phyloP scores from a whole-genome alignment of 1,284 basidiomycete genomes.

The Neonothopanus nambi region DNA sequence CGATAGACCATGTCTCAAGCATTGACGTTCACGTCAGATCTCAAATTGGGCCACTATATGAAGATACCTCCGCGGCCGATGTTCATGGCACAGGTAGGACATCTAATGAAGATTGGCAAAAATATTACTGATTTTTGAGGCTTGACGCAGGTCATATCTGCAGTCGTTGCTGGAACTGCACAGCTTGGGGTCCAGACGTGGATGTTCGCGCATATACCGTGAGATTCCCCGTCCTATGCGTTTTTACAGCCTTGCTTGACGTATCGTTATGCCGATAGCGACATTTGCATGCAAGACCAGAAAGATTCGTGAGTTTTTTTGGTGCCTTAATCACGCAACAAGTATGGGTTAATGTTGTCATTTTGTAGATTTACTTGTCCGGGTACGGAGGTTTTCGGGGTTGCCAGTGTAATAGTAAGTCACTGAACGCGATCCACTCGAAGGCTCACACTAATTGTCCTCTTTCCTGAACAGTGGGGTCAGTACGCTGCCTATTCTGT shows the following conservation, averaged over 20 bases:
- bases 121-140: slow-evolving; percentile 7
- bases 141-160: slow-evolving; percentile 45
- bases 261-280: no score
- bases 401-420: slow-evolving; percentile 30
- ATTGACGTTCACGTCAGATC: slow-evolving; percentile 41
- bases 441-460: not conserved
- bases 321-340: not conserved
- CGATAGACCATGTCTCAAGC: slow-evolving; percentile 33
- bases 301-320: not conserved
- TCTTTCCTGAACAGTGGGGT: no score
- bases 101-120: no score
- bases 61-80: slow-evolving; percentile 32
- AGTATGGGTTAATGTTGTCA: not conserved
- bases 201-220: slow-evolving; percentile 47
- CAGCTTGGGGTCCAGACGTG: slow-evolving; percentile 53
- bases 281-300: not conserved
- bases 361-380: slow-evolving; percentile 43
- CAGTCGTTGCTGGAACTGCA: slow-evolving; percentile 48
- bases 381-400: slow-evolving; percentile 40
- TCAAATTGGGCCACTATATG: slow-evolving; percentile 51
- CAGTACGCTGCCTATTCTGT: no score
- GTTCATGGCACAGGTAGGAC: slow-evolving; percentile 19
- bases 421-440: not conserved
- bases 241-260: not conserved
- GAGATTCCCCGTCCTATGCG: slow-evolving; percentile 7